Conservation (phyloP, 306 rosid species). For the Citrullus colocynthis region DNA sequence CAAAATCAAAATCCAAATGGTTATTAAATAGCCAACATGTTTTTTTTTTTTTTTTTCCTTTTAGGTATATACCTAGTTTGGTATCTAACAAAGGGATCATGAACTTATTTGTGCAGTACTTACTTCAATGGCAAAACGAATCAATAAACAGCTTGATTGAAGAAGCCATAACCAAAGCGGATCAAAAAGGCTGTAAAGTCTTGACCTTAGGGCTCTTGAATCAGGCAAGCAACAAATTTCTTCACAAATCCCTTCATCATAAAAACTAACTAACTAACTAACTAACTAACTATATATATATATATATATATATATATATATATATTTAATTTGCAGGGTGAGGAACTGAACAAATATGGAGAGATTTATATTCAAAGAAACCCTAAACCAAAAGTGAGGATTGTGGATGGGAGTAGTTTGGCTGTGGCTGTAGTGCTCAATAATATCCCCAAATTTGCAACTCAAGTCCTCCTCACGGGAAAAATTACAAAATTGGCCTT, state of each 20-base stretch:
- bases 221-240: conserved; percentile 15
- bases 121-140: conserved; percentile 13
- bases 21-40: too few species aligned
- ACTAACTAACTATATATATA: not conserved
- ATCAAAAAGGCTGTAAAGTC: conserved; percentile 20
- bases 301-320: not conserved
- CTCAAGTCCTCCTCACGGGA: conserved; percentile 51
- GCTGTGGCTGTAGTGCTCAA: conserved; percentile 44
- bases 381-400: conserved; percentile 41
- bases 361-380: conserved; percentile 27
- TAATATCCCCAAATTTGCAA: conserved; percentile 44
- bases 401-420: conserved; percentile 68
- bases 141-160: conserved; percentile 19
- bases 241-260: not conserved
- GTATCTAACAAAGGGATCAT: not conserved
- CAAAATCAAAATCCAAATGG: too few species aligned
- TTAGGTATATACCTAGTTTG: too few species aligned
- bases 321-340: conserved; percentile 20
- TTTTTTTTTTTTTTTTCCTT: too few species aligned
- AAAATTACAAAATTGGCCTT: conserved; percentile 55
- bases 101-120: conserved; percentile 8
- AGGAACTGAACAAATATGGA: conserved; percentile 50
- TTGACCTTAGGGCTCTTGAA: conserved; percentile 27
- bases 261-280: not conserved
- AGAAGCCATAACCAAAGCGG: conserved; percentile 24